A percentile compares a stretch with the other conserved stretches of the same genome.
Conservation (phyloP, 2,329 filamentous ascomycete genomes). For the Raffaelea albimanens region DNA sequence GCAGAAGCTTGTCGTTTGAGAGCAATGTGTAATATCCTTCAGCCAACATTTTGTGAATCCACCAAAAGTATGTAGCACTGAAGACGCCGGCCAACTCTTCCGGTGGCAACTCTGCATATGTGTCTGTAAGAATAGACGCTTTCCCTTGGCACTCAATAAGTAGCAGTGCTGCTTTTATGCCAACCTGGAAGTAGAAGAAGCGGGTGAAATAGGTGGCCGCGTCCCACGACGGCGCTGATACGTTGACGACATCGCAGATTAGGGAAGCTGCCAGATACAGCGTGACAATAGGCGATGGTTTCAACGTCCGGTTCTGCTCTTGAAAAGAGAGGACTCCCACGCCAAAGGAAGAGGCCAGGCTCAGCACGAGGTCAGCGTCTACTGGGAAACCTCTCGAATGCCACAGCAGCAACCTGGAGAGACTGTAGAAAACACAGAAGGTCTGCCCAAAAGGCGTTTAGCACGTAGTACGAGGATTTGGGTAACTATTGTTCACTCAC, state of each 20-base stretch:
- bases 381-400: background rate
- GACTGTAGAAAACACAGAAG: background rate
- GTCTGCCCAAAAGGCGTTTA: background rate
- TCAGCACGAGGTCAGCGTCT: background rate
- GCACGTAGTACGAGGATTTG: background rate
- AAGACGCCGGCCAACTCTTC: conserved; percentile 20
- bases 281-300: conserved; percentile 2
- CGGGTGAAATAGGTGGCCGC: conserved; percentile 20
- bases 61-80: conserved; percentile 20
- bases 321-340: conserved; percentile 5
- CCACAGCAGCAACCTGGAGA: background rate
- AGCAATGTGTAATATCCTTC: conserved; percentile 20
- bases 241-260: background rate
- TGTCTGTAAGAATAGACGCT: conserved; percentile 5
- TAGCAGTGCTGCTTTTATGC: background rate
- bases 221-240: background rate
- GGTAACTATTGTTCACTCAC: no score
- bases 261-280: conserved; percentile 4
- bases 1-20: conserved; percentile 16
- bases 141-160: conserved; percentile 15
- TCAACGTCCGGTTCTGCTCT: conserved; percentile 4
- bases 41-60: conserved; percentile 22
- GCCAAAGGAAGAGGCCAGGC: background rate
- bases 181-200: background rate
- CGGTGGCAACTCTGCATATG: conserved; percentile 11